These are phyloP conservation scores for Leccinum barrowsii DNA, from an alignment of 768 basidiomycete genomes.

Conservation along the genomic window DNA sequence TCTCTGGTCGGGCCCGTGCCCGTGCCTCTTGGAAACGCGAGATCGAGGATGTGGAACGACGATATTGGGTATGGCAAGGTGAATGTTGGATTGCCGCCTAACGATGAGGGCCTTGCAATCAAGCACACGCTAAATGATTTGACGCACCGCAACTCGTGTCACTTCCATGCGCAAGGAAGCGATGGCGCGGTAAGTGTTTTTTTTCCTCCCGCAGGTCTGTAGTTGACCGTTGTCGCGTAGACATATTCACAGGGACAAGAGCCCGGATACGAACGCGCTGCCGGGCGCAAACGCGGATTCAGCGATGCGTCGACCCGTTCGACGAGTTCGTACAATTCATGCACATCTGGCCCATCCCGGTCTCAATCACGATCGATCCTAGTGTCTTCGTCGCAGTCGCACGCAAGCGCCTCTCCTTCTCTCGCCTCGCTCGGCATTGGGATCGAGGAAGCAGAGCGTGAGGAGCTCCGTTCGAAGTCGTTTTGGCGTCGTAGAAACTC, in stretches of 20 bases:
- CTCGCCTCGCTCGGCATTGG: conserved; percentile 21
- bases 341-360: conserved; percentile 18
- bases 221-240: neutral
- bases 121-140: neutral
- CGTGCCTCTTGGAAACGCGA: neutral
- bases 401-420: conserved; percentile 16
- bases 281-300: conserved; percentile 11
- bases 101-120: neutral
- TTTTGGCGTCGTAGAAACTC: conserved; percentile 18
- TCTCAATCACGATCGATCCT: conserved; percentile 16
- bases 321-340: conserved; percentile 19
- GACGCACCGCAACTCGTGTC: neutral
- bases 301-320: conserved; percentile 20
- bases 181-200: conserved; percentile 8
- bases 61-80: neutral
- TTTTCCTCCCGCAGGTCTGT: neutral
- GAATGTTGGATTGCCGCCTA: neutral
- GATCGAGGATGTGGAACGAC: neutral
- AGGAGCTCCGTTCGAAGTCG: conserved; percentile 16
- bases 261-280: neutral
- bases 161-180: neutral
- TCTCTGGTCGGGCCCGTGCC: conserved; percentile 8
- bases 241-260: conserved; percentile 2
- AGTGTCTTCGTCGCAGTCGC: conserved; percentile 15
- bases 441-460: conserved; percentile 23